Evolutionary conservation across 768 basidiomycete species (phyloP).

Genomic region (Pilatotrama ljubarskyi): DNA sequence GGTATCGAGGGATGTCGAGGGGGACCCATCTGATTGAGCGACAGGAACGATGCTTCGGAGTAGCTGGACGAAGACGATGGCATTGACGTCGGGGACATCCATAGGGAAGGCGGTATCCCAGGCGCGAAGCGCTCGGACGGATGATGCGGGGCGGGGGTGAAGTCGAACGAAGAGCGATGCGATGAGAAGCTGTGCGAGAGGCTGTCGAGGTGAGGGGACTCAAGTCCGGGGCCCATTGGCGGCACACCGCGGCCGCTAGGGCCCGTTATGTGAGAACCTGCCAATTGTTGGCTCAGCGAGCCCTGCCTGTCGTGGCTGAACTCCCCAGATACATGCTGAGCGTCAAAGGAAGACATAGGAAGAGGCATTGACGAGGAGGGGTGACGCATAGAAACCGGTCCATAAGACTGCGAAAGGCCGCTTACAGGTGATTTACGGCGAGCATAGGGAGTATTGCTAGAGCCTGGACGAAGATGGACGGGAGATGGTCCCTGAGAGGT

Average conservation of each 20-base stretch:
- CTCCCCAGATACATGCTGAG: slow-evolving; percentile 17
- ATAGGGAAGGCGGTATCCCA: slow-evolving; percentile 72
- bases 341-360: slow-evolving; percentile 19
- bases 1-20: slow-evolving; percentile 23
- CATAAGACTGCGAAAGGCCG: slow-evolving; percentile 39
- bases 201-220: slow-evolving; percentile 19
- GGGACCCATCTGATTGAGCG: slow-evolving; percentile 25
- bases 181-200: slow-evolving; percentile 22
- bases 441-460: slow-evolving; percentile 22
- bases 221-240: slow-evolving; percentile 15
- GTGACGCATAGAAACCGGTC: slow-evolving; percentile 21
- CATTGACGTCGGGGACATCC: slow-evolving; percentile 76
- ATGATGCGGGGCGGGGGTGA: slow-evolving; percentile 25
- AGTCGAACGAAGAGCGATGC: slow-evolving; percentile 29
- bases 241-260: slow-evolving; percentile 9
- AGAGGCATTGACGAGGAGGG: slow-evolving; percentile 21
- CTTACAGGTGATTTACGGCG: slow-evolving; percentile 33
- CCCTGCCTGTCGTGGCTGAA: slow-evolving; percentile 23
- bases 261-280: slow-evolving; percentile 13
- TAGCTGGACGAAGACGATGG: slow-evolving; percentile 43
- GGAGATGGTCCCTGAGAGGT: slow-evolving; percentile 60
- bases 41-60: slow-evolving; percentile 28
- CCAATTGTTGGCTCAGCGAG: slow-evolving; percentile 22
- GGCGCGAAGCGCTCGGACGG: slow-evolving; percentile 51
- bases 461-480: slow-evolving; percentile 48